A percentile compares a stretch with the other conserved stretches of the same genome.
phyloP scores from a whole-genome alignment of 805 yeast species.

The Naumovozyma dairenensis region DNA sequence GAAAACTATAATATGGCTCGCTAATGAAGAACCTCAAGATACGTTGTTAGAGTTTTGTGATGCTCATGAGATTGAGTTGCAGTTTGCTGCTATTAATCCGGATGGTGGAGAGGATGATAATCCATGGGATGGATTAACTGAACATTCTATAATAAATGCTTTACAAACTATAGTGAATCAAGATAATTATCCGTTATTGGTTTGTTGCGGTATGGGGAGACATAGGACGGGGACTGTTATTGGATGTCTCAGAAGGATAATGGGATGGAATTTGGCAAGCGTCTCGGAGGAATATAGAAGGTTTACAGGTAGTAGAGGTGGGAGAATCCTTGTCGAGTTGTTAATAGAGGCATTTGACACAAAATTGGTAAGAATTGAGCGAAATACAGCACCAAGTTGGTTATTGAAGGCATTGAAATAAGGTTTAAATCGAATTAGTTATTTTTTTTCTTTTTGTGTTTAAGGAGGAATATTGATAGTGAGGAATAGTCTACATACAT shows the following conservation, averaged over 20 bases:
- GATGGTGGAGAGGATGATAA: constrained; percentile 64
- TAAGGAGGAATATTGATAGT: no score
- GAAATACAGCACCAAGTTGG: constrained; percentile 26
- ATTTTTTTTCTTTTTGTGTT: no score
- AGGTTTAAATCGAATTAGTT: not conserved
- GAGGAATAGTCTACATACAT: no score
- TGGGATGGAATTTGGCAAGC: constrained; percentile 94
- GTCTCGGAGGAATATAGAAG: constrained; percentile 90
- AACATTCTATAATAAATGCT: constrained; percentile 69
- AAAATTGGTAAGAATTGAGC: constrained; percentile 23
- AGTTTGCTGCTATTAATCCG: constrained; percentile 72
- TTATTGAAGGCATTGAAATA: constrained; percentile 17
- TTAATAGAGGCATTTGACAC: constrained; percentile 53
- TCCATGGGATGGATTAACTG: constrained; percentile 95
- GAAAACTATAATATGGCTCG: constrained; percentile 83
- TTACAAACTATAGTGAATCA: constrained; percentile 63
- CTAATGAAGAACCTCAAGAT: constrained; percentile 92
- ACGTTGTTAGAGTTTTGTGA: constrained; percentile 75
- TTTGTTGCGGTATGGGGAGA: constrained; percentile 98
- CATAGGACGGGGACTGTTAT: constrained; percentile 95
- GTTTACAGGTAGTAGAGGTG: constrained; percentile 88
- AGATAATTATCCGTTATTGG: constrained; percentile 73
- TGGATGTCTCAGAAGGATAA: constrained; percentile 84
- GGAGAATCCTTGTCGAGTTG: constrained; percentile 83
- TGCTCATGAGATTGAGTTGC: constrained; percentile 58